Base-by-base conservation (phyloP, 2,329 filamentous ascomycete genomes). In the Trichoderma atroviride region DNA sequence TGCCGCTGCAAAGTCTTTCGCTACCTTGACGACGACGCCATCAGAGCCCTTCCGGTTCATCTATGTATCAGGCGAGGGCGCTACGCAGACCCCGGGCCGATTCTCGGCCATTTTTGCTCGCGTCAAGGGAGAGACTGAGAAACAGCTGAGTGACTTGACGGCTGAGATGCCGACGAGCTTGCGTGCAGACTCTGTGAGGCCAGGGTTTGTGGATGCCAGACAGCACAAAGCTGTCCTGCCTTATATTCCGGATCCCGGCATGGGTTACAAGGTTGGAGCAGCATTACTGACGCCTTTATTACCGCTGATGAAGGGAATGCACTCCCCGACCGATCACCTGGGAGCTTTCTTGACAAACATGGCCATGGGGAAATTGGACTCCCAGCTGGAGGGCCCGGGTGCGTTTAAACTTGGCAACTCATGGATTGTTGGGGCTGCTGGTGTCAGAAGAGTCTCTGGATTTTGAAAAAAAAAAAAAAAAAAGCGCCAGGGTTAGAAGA, bases 61-160 rank as follows among this genome's bases (percentile, higher is more conserved):
- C 71, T 91, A 89, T 75, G 85, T 94, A 35, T 93, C 91, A 0
- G 91, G 89, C 60, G 79, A 82, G 63, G 88, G 88, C 57, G 86
- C 89, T 0, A 90, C 88, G 1, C 84, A 84, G 22, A 79, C 79
- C 0, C 90, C 90, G 0, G 84, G 85, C 3, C 76, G 77, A 5
- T 84, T 89, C 73, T 86, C 89, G 0, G 77, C 84, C 22, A 78
- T 87, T 56, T 93, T 87, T 74, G 89, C 83, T 1, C 81, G 84
- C 14, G 83, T 91, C 68, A 94, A 94, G 77, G 92, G 91, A 14
- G 83, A 88, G 75, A 85, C 87, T 0, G 92, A 94, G 78, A 72
- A 82, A 1, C 78, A 81, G 1, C 83, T 94, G 1, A 82, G 90
- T 1, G 82, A 83, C 0, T 77, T 92, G 72, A 77, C 80, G 5